Conservation (phyloP, 2,329 filamentous ascomycete species). For the Bertia moriformis region DNA sequence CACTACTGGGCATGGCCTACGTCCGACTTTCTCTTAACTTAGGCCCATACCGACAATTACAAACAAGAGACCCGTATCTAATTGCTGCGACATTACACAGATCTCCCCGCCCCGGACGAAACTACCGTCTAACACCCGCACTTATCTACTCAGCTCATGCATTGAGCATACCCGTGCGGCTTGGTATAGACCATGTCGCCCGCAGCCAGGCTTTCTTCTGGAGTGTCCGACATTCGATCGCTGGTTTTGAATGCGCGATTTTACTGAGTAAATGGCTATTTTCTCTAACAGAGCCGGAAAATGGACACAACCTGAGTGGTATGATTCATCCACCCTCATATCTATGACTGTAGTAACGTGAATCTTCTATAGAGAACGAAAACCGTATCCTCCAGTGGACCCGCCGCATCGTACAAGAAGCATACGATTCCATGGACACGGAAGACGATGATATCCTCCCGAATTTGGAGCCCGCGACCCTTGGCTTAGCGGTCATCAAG, state of each 20-base stretch:
- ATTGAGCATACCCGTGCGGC: conserved; percentile 36
- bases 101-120: conserved; percentile 25
- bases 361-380: conserved; percentile 20
- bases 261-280: conserved; percentile 34
- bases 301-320: conserved; percentile 11
- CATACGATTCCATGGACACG: conserved; percentile 20
- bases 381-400: conserved; percentile 30
- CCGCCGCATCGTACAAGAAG: conserved; percentile 27
- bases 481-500: conserved; percentile 22
- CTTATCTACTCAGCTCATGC: conserved; percentile 37
- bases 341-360: neutral
- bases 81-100: conserved; percentile 22
- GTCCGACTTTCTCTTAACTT: conserved; percentile 28
- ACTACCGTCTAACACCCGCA: conserved; percentile 30
- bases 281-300: conserved; percentile 9
- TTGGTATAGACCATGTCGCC: conserved; percentile 37
- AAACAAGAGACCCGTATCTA: conserved; percentile 22
- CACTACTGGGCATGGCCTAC: conserved; percentile 28
- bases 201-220: conserved; percentile 39
- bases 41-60: conserved; percentile 24
- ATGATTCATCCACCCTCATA: conserved; percentile 3
- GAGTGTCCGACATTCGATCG: conserved; percentile 39
- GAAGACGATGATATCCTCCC: conserved; percentile 16
- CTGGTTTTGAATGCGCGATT: conserved; percentile 36
- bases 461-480: conserved; percentile 12